Evolutionary conservation across 2,329 filamentous ascomycete genomes (phyloP).

Genomic region (Neonectria sp.): DNA sequence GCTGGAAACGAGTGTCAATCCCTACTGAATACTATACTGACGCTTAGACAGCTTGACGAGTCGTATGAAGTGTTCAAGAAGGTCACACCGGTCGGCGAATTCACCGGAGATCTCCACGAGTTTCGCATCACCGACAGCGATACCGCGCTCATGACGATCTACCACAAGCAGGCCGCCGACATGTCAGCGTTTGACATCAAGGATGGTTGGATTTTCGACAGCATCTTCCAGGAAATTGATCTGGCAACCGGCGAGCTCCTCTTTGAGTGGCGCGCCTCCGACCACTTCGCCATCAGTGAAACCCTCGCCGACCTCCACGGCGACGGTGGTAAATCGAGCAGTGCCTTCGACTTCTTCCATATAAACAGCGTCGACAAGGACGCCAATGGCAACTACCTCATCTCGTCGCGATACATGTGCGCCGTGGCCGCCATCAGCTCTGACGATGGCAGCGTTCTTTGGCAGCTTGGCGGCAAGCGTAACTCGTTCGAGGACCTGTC

Average conservation of each 20-base stretch:
- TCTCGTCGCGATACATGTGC: slow-evolving; percentile 67
- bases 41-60: slow-evolving; percentile 46
- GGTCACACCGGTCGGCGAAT: slow-evolving; percentile 42
- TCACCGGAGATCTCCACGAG: slow-evolving; percentile 53
- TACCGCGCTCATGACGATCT: slow-evolving; percentile 59
- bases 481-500: slow-evolving; percentile 56
- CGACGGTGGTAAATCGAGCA: slow-evolving; percentile 42
- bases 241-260: slow-evolving; percentile 64
- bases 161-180: slow-evolving; percentile 49
- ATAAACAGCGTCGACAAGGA: slow-evolving; percentile 71
- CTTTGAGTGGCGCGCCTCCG: slow-evolving; percentile 61
- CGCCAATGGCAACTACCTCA: slow-evolving; percentile 64
- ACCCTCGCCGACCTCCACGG: slow-evolving; percentile 35
- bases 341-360: slow-evolving; percentile 69
- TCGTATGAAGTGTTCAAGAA: slow-evolving; percentile 49
- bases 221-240: slow-evolving; percentile 62
- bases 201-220: slow-evolving; percentile 51
- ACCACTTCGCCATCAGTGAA: slow-evolving; percentile 48
- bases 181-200: slow-evolving; percentile 42
- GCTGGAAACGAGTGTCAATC: no score
- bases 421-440: slow-evolving; percentile 63
- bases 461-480: slow-evolving; percentile 66
- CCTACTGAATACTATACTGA: slow-evolving; percentile 4
- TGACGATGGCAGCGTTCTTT: slow-evolving; percentile 63
- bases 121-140: slow-evolving; percentile 57